phyloP scores from a whole-genome alignment of 768 basidiomycete genomes.

The Naematelia encephala region DNA sequence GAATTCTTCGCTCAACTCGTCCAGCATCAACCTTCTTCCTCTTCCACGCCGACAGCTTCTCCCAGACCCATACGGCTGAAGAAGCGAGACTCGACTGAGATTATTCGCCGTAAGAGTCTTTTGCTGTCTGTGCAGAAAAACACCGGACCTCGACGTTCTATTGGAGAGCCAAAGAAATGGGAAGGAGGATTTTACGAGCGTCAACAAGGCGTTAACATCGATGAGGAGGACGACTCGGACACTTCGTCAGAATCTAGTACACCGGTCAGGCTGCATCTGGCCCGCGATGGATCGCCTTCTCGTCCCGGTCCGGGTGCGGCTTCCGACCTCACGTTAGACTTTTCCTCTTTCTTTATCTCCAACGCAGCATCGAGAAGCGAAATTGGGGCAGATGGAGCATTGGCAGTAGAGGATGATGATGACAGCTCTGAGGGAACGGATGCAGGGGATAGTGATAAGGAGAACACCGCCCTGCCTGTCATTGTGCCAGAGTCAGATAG shows the following conservation, averaged over 20 bases:
- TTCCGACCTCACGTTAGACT: slow-evolving; percentile 30
- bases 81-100: slow-evolving; percentile 42
- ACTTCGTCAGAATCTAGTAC: neutral
- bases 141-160: neutral
- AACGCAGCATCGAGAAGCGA: neutral
- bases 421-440: slow-evolving; percentile 1
- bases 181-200: slow-evolving; percentile 16
- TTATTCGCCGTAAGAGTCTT: slow-evolving; percentile 31
- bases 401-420: neutral
- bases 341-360: slow-evolving; percentile 21
- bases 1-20: slow-evolving; percentile 20
- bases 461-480: slow-evolving; percentile 20
- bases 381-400: neutral
- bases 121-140: slow-evolving; percentile 13
- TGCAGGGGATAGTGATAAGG: slow-evolving; percentile 30
- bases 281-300: neutral
- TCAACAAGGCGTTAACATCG: slow-evolving; percentile 6
- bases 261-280: neutral
- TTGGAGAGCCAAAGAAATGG: slow-evolving; percentile 9
- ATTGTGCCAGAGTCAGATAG: neutral
- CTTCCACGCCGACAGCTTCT: neutral
- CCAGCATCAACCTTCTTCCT: slow-evolving; percentile 5
- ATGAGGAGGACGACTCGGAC: neutral
- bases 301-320: neutral
- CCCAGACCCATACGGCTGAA: slow-evolving; percentile 9